Evolutionary conservation across 257 asterid genomes (phyloP).

Genomic region (Nemophila menziesii): DNA sequence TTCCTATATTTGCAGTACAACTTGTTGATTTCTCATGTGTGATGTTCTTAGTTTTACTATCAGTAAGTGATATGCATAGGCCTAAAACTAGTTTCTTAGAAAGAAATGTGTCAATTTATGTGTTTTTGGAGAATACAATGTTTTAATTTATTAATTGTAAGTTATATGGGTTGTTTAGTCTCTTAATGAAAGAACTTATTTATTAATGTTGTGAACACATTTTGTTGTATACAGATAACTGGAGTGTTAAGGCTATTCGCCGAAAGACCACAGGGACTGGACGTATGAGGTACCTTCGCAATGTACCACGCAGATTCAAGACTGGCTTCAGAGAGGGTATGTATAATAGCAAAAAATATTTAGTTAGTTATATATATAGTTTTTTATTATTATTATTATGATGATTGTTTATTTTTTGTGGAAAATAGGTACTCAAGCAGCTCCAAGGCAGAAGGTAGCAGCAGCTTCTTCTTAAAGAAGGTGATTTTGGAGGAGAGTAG

Average conservation of each 20-base stretch:
- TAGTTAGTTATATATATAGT: background rate
- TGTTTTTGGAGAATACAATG: no score
- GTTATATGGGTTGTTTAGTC: background rate
- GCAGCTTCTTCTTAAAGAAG: slow-evolving; percentile 43
- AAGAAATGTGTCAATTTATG: no score
- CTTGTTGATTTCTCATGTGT: no score
- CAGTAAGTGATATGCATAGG: no score
- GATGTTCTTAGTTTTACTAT: no score
- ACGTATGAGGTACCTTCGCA: slow-evolving; percentile 74
- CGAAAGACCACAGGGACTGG: slow-evolving; percentile 72
- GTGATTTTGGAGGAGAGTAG: slow-evolving; percentile 9
- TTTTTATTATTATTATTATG: background rate
- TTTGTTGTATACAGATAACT: background rate
- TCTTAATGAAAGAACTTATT: background rate
- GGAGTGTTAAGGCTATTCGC: slow-evolving; percentile 5
- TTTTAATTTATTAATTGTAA: no score
- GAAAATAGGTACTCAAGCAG: slow-evolving; percentile 64
- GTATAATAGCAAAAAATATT: background rate
- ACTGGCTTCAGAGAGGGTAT: slow-evolving; percentile 75
- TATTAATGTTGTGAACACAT: background rate
- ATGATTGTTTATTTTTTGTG: slow-evolving; percentile 1
- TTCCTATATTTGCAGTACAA: no score
- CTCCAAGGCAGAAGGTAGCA: slow-evolving; percentile 81
- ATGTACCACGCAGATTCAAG: slow-evolving; percentile 69
- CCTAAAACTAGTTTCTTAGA: no score